These are phyloP conservation scores for Aureoboletus auriporus DNA, from an alignment of 768 basidiomycete genomes.

Conservation along the genomic window DNA sequence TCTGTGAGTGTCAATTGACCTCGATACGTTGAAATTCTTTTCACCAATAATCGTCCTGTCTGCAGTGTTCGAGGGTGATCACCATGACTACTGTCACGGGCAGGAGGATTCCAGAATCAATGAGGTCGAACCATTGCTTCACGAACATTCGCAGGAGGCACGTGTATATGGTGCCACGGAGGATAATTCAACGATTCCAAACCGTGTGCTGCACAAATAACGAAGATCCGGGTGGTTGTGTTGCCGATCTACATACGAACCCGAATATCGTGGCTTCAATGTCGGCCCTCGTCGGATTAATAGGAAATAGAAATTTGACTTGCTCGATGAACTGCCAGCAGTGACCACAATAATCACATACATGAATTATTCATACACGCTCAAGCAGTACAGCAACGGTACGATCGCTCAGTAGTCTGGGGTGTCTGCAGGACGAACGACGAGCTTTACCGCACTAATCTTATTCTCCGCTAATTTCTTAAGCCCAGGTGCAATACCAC, in stretches of 20 bases:
- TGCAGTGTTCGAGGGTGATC: conserved; percentile 7
- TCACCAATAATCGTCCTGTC: neutral
- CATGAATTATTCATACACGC: no score
- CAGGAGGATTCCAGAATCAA: neutral
- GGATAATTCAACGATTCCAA: neutral
- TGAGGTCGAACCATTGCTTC: neutral
- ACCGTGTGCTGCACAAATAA: no score
- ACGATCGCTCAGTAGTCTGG: no score
- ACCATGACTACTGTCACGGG: no score
- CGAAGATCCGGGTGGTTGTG: no score
- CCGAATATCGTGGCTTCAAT: no score
- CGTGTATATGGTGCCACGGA: neutral
- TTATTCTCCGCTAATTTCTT: conserved; percentile 25
- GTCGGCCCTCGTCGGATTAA: no score
- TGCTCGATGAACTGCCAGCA: no score
- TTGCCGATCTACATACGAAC: no score
- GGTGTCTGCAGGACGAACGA: conserved; percentile 24
- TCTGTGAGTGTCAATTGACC: conserved; percentile 9
- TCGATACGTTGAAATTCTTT: neutral
- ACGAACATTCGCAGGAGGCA: neutral
- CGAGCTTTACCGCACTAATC: conserved; percentile 39
- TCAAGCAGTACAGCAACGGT: no score
- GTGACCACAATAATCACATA: no score
- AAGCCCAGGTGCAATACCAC: conserved; percentile 31
- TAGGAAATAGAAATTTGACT: no score